Conservation (phyloP, 306 rosid species). For the Pterocarpus macrocarpus region DNA sequence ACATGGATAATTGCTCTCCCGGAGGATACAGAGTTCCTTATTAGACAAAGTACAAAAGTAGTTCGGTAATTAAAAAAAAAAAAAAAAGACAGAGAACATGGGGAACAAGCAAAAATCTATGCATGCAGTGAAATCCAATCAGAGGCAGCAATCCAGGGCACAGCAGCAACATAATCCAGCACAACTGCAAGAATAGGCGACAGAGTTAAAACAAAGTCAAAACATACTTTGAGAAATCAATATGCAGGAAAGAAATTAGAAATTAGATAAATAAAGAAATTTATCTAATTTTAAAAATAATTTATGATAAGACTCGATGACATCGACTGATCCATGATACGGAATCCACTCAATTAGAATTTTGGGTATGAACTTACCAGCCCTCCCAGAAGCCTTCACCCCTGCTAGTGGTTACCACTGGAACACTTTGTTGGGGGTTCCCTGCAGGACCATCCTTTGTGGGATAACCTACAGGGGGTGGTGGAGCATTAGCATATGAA, state of each 20-base stretch:
- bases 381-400: constrained; percentile 76
- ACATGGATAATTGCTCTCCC: constrained; percentile 1
- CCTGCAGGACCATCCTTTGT: constrained; percentile 42
- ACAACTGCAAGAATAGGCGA: constrained; percentile 51
- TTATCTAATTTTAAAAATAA: neutral
- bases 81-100: neutral
- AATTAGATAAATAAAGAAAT: neutral
- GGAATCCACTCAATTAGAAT: neutral
- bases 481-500: constrained; percentile 37
- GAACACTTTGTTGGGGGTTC: constrained; percentile 43
- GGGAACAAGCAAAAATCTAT: constrained; percentile 9
- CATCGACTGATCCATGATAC: neutral
- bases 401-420: constrained; percentile 48
- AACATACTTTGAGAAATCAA: neutral
- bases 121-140: neutral
- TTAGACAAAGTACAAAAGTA: constrained; percentile 27
- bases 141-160: constrained; percentile 59
- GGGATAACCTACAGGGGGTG: constrained; percentile 61
- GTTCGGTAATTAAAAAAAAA: neutral
- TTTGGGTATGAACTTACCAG: constrained; percentile 49
- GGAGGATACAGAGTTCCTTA: constrained; percentile 14
- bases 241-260: too few relatives aligned
- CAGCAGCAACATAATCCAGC: constrained; percentile 74
- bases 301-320: neutral
- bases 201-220: neutral